phyloP scores from a whole-genome alignment of 2,329 filamentous ascomycete genomes.

The Hypoxylon sp. region DNA sequence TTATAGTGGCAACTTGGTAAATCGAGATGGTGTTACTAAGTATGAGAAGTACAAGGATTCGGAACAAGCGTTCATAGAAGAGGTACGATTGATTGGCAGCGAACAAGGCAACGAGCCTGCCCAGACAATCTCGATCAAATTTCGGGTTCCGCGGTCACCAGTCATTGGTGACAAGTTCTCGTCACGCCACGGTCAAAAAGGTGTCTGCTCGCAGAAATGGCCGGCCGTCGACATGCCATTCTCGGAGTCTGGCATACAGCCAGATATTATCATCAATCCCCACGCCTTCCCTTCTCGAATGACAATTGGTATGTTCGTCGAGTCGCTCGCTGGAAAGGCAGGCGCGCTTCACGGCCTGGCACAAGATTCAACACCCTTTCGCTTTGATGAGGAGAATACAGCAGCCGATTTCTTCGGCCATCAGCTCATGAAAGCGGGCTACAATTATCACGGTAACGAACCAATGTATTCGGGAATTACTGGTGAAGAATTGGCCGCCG shows the following conservation, averaged over 20 bases:
- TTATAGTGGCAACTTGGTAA: conserved; percentile 82
- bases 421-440: conserved; percentile 93
- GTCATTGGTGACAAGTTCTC: conserved; percentile 99
- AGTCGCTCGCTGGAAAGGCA: conserved; percentile 95
- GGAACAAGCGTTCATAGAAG: conserved; percentile 90
- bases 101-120: conserved; percentile 86
- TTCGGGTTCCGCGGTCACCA: conserved; percentile 89
- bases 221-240: conserved; percentile 95
- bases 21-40: conserved; percentile 87
- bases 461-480: conserved; percentile 99
- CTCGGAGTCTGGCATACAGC: conserved; percentile 95
- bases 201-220: conserved; percentile 97
- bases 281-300: conserved; percentile 99
- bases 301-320: conserved; percentile 99
- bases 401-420: conserved; percentile 96
- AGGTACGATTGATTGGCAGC: conserved; percentile 89
- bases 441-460: conserved; percentile 98
- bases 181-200: conserved; percentile 97
- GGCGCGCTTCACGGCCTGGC: conserved; percentile 95
- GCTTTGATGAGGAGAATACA: conserved; percentile 92
- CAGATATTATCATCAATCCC: conserved; percentile 98
- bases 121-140: conserved; percentile 92
- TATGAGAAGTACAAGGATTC: conserved; percentile 95
- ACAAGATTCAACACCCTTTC: conserved; percentile 95
- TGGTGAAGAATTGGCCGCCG: conserved; percentile 90